Conservation (phyloP, 2,329 filamentous ascomycete species). For the Aphanocladium album region DNA sequence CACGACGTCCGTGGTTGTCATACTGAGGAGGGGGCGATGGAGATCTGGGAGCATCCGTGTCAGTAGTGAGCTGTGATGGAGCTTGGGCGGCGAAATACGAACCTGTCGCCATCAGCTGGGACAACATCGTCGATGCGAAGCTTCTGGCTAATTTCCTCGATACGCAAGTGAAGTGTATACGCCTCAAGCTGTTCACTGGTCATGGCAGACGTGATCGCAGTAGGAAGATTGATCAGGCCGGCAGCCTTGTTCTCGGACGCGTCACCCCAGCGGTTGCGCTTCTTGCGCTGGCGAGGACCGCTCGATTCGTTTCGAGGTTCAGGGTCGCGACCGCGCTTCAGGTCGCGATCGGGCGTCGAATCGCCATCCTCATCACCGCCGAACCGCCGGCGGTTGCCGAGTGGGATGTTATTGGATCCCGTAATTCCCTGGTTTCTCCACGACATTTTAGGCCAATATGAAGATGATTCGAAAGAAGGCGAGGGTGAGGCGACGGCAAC, state of each 20-base stretch:
- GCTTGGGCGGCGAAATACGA: slow-evolving; percentile 31
- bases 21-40: slow-evolving; percentile 95
- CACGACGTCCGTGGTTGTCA: slow-evolving; percentile 98
- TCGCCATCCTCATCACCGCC: slow-evolving; percentile 49
- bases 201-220: slow-evolving; percentile 95
- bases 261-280: slow-evolving; percentile 98
- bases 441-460: slow-evolving; percentile 44
- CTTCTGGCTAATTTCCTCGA: slow-evolving; percentile 99
- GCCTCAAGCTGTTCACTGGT: slow-evolving; percentile 97
- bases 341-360: slow-evolving; percentile 38
- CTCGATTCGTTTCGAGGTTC: slow-evolving; percentile 66
- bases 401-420: slow-evolving; percentile 94
- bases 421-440: slow-evolving; percentile 81
- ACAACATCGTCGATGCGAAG: slow-evolving; percentile 98
- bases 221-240: slow-evolving; percentile 93
- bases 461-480: not conserved
- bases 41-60: slow-evolving; percentile 54
- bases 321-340: slow-evolving; percentile 91
- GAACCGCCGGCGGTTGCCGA: slow-evolving; percentile 80
- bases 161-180: slow-evolving; percentile 91
- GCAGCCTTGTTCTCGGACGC: slow-evolving; percentile 97
- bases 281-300: slow-evolving; percentile 86
- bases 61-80: slow-evolving; percentile 11
- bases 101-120: slow-evolving; percentile 93
- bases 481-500: not conserved